Percentiles rank a stretch among this genome's conserved stretches.
phyloP scores from a whole-genome alignment of 805 yeast species.

The Spathaspora hagerdaliae region DNA sequence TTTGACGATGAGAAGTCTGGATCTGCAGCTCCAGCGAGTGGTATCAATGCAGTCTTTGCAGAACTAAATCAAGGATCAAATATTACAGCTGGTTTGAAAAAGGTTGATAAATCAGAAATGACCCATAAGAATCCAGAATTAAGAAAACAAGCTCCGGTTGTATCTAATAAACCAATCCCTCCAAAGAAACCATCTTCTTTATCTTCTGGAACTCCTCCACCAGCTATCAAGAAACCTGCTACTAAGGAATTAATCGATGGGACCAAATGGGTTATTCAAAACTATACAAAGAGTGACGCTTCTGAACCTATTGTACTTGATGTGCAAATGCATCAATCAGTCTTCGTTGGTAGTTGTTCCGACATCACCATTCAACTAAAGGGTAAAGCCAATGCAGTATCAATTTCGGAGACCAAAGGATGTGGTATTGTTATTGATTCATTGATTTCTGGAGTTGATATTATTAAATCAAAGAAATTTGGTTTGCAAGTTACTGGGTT shows the following conservation, averaged over 20 bases:
- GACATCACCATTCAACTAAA: slow-evolving; percentile 73
- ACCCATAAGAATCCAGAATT: slow-evolving; percentile 88
- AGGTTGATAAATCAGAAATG: slow-evolving; percentile 91
- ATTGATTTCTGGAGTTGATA: slow-evolving; percentile 81
- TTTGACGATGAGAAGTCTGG: slow-evolving; percentile 36
- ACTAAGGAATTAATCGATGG: slow-evolving; percentile 74
- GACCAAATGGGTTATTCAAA: slow-evolving; percentile 81
- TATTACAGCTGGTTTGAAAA: slow-evolving; percentile 81
- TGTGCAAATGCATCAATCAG: slow-evolving; percentile 81
- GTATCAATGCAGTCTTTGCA: slow-evolving; percentile 88
- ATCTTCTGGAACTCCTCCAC: slow-evolving; percentile 39
- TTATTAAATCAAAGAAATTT: slow-evolving; percentile 75
- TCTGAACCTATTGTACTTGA: slow-evolving; percentile 58
- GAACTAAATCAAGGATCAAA: slow-evolving; percentile 81
- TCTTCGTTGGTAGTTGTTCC: slow-evolving; percentile 79
- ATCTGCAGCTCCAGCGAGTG: slow-evolving; percentile 29
- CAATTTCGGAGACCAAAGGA: slow-evolving; percentile 67
- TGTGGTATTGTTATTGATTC: slow-evolving; percentile 80
- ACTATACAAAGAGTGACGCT: slow-evolving; percentile 52
- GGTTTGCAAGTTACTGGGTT: slow-evolving; percentile 83
- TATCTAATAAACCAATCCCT: slow-evolving; percentile 58
- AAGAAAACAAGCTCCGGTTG: slow-evolving; percentile 52
- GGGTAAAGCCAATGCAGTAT: slow-evolving; percentile 89
- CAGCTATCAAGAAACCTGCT: slow-evolving; percentile 28
- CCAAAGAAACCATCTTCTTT: slow-evolving; percentile 40